phyloP scores from a whole-genome alignment of 2,329 filamentous ascomycete species.

The Fonsecaea erecta region DNA sequence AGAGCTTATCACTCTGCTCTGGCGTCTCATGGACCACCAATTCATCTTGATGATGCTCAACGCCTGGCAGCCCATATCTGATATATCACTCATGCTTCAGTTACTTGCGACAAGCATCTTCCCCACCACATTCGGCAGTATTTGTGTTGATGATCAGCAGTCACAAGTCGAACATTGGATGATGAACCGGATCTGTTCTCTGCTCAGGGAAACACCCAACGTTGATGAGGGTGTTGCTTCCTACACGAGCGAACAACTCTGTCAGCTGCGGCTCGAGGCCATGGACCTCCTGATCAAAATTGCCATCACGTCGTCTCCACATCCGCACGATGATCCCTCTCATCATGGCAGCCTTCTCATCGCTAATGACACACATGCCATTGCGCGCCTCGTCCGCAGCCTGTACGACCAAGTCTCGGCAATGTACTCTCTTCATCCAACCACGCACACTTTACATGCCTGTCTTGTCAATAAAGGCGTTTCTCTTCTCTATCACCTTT shows the following conservation, averaged over 20 bases:
- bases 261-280: conserved; percentile 49
- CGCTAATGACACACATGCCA: conserved; percentile 68
- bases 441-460: conserved; percentile 52
- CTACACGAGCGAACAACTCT: conserved; percentile 43
- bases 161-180: conserved; percentile 52
- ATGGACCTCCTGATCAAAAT: conserved; percentile 50
- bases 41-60: conserved; percentile 65
- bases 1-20: conserved; percentile 55
- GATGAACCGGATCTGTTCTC: conserved; percentile 61
- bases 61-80: conserved; percentile 60
- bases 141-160: conserved; percentile 50
- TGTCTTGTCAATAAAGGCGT: conserved; percentile 63
- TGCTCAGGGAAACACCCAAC: conserved; percentile 60
- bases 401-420: conserved; percentile 73
- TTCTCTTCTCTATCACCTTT: conserved; percentile 65
- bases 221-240: conserved; percentile 50
- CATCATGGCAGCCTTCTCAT: conserved; percentile 66
- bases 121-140: conserved; percentile 59
- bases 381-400: conserved; percentile 75
- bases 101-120: conserved; percentile 62
- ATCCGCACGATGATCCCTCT: conserved; percentile 65
- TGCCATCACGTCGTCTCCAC: conserved; percentile 44
- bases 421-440: conserved; percentile 59
- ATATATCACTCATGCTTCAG: conserved; percentile 60
- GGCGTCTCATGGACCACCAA: conserved; percentile 60